A percentile compares a stretch with the other conserved stretches of the same genome.
phyloP scores from a whole-genome alignment of 2,329 filamentous ascomycete species.

The Botrytis deweyae region DNA sequence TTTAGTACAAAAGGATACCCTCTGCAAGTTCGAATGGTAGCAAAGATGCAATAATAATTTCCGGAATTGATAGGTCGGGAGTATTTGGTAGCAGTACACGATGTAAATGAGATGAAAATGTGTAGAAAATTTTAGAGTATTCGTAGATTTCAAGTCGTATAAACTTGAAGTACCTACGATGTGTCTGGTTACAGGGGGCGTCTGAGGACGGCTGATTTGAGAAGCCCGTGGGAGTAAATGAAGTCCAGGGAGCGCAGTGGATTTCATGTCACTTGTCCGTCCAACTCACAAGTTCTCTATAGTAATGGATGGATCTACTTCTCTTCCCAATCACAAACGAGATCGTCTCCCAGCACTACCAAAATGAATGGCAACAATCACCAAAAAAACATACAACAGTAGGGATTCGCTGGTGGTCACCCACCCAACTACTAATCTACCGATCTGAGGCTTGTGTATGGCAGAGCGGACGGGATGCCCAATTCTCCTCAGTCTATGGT shows the following conservation, averaged over 20 bases:
- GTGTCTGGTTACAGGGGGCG: too few relatives aligned
- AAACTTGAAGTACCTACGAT: too few relatives aligned
- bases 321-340: neutral
- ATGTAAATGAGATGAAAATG: too few relatives aligned
- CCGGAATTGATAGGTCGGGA: too few relatives aligned
- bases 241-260: accelerated
- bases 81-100: too few relatives aligned
- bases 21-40: too few relatives aligned
- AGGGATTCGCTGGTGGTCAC: slow-evolving; percentile 25
- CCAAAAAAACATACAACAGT: slow-evolving; percentile 14
- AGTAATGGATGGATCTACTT: too few relatives aligned
- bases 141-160: too few relatives aligned
- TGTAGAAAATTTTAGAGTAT: too few relatives aligned
- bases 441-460: slow-evolving; percentile 24
- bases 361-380: neutral
- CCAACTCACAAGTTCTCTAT: neutral
- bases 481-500: slow-evolving; percentile 11
- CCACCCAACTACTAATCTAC: slow-evolving; percentile 25
- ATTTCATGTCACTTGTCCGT: neutral
- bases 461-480: slow-evolving; percentile 26
- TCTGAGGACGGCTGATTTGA: too few relatives aligned
- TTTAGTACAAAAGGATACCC: too few relatives aligned
- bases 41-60: too few relatives aligned
- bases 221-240: neutral
- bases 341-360: neutral